A percentile compares a stretch with the other conserved stretches of the same genome.
Evolutionary conservation across 805 yeast species (phyloP).

Genomic region (Kodamaea hsintzibuensis): DNA sequence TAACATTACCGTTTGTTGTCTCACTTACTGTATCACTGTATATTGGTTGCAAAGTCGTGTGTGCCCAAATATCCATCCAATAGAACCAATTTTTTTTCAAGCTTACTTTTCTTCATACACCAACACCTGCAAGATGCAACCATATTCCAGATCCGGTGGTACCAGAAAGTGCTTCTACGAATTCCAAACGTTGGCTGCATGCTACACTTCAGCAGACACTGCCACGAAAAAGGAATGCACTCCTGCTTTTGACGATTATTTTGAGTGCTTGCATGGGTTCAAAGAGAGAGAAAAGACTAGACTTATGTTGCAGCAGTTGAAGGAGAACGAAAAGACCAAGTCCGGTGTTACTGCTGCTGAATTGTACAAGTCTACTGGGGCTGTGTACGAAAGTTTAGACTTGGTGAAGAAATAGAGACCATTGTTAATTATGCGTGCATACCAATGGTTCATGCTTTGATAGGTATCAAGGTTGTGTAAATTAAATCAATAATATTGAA

Average conservation of each 20-base stretch:
- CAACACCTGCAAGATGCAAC: slow-evolving; percentile 37
- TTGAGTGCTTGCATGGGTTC: slow-evolving; percentile 47
- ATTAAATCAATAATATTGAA: background rate
- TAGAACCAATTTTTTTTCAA: slow-evolving; percentile 5
- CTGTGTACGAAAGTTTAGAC: slow-evolving; percentile 45
- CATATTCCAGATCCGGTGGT: slow-evolving; percentile 49
- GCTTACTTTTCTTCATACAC: background rate
- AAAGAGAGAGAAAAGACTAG: slow-evolving; percentile 48
- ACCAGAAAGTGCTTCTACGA: slow-evolving; percentile 50
- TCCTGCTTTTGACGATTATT: slow-evolving; percentile 47
- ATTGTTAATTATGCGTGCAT: background rate
- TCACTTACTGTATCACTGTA: background rate
- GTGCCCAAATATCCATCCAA: slow-evolving; percentile 9
- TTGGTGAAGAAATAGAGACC: slow-evolving; percentile 25
- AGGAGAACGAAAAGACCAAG: slow-evolving; percentile 42
- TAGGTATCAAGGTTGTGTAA: background rate
- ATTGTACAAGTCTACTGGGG: slow-evolving; percentile 42
- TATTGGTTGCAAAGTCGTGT: slow-evolving; percentile 9
- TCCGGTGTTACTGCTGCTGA: slow-evolving; percentile 45
- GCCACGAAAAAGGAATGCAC: slow-evolving; percentile 41
- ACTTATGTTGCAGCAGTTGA: slow-evolving; percentile 46
- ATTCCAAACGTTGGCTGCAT: slow-evolving; percentile 44
- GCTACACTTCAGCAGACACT: slow-evolving; percentile 48
- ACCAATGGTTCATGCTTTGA: background rate
- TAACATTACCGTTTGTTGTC: background rate